A percentile compares a stretch with the other conserved stretches of the same genome.
phyloP scores from a whole-genome alignment of 805 yeast genomes.

The Kodamaea jinghongensis region DNA sequence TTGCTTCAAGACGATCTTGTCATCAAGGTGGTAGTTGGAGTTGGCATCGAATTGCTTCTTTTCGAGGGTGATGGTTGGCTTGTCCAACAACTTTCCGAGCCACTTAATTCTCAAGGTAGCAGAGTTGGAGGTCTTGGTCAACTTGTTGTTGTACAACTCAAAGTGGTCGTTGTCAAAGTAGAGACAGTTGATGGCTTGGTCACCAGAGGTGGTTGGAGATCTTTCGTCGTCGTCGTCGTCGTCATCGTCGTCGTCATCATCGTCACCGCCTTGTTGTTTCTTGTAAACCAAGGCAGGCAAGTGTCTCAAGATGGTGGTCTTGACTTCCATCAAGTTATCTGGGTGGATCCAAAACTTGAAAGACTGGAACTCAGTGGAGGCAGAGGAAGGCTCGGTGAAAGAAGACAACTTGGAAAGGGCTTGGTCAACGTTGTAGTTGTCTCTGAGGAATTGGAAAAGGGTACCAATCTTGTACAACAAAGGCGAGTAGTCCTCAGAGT shows the following conservation, averaged over 20 bases:
- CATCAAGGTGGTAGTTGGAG: constrained; percentile 55
- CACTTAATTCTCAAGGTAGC: constrained; percentile 85
- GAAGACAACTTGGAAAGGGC: constrained; percentile 49
- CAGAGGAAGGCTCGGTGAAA: constrained; percentile 36
- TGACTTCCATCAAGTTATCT: constrained; percentile 96
- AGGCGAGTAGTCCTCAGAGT: constrained; percentile 93
- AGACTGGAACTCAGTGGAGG: constrained; percentile 50
- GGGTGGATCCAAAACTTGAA: constrained; percentile 95
- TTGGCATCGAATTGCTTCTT: constrained; percentile 64
- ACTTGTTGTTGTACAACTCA: constrained; percentile 81
- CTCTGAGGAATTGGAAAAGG: constrained; percentile 77
- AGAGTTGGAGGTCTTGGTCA: constrained; percentile 63
- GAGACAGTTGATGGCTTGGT: constrained; percentile 77
- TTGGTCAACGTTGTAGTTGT: constrained; percentile 55
- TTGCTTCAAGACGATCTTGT: constrained; percentile 70
- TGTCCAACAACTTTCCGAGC: constrained; percentile 78
- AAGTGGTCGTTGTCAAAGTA: constrained; percentile 85
- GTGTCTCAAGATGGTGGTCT: constrained; percentile 90
- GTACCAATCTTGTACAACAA: constrained; percentile 78
- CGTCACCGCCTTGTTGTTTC: constrained; percentile 44
- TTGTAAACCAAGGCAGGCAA: constrained; percentile 84
- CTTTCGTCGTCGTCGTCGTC: constrained; percentile 51
- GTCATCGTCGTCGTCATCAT: constrained; percentile 47
- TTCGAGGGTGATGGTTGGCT: constrained; percentile 78
- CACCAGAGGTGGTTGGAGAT: constrained; percentile 21